Evolutionary conservation across 306 rosid genomes (phyloP).

Genomic region (Malus sylvestris): DNA sequence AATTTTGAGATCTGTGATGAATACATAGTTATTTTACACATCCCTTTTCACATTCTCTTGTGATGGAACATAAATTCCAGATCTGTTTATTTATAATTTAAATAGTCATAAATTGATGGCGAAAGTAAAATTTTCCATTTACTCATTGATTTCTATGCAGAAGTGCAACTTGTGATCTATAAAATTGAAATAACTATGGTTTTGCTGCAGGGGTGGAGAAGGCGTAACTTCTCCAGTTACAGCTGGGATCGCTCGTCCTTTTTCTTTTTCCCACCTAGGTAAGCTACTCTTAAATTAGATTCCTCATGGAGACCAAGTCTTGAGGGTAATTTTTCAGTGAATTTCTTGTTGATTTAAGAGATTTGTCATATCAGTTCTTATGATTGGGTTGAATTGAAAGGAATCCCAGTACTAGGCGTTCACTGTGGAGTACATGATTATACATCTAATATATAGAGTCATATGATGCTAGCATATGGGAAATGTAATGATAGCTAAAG

Average conservation of each 20-base stretch:
- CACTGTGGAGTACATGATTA: too few relatives aligned
- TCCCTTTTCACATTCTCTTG: not conserved
- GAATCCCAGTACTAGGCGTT: too few relatives aligned
- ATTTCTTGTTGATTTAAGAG: not conserved
- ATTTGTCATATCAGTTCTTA: not conserved
- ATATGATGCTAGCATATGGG: not conserved
- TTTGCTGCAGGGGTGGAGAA: not conserved
- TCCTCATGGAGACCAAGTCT: not conserved
- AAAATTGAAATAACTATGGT: not conserved
- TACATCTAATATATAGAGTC: not conserved
- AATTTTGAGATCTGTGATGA: not conserved
- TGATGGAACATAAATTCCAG: not conserved
- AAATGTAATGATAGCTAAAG: not conserved
- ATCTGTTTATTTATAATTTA: not conserved
- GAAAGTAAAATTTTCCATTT: not conserved
- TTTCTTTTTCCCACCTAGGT: not conserved
- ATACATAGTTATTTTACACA: not conserved
- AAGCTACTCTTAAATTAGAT: not conserved
- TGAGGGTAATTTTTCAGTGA: not conserved
- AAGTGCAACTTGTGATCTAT: not conserved
- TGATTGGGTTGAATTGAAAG: not conserved
- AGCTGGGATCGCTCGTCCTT: not conserved
- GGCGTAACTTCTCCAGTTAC: not conserved
- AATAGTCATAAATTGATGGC: not conserved
- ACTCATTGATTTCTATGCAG: not conserved